Percentiles rank a stretch among this genome's conserved stretches.
These are phyloP conservation scores for Metschnikowia kofuensis DNA, from an alignment of 805 yeast species.

Conservation along the genomic window DNA sequence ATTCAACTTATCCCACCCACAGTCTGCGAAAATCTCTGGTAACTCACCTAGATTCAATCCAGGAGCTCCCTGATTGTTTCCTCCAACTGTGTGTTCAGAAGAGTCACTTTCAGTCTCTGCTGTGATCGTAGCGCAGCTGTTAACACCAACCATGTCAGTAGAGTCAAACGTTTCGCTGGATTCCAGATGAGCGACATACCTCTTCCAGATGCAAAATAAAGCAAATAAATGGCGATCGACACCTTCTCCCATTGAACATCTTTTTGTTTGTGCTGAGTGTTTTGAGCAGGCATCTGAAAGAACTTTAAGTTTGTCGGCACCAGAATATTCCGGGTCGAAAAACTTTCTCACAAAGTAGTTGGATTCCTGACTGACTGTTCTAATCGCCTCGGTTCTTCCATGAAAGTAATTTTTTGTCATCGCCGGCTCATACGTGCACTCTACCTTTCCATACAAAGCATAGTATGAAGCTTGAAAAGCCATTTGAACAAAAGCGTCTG, in stretches of 20 bases:
- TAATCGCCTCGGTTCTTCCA: constrained; percentile 90
- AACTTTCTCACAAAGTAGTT: constrained; percentile 80
- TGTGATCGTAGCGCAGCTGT: constrained; percentile 6
- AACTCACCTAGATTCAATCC: constrained; percentile 32
- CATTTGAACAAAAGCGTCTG: constrained; percentile 94
- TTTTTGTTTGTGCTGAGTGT: constrained; percentile 66
- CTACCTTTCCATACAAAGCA: constrained; percentile 88
- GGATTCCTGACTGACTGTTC: constrained; percentile 80
- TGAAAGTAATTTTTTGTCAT: constrained; percentile 87
- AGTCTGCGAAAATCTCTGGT: constrained; percentile 78
- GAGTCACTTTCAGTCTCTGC: constrained; percentile 16
- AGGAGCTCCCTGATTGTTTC: constrained; percentile 13
- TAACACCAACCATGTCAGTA: constrained; percentile 11
- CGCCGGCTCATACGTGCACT: constrained; percentile 93
- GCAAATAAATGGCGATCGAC: constrained; percentile 91
- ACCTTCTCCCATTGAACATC: constrained; percentile 77
- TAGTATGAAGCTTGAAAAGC: constrained; percentile 90
- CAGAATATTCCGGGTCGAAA: constrained; percentile 61
- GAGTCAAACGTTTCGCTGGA: background rate
- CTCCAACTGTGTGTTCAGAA: constrained; percentile 32
- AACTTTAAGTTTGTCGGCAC: constrained; percentile 55
- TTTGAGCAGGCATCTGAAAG: constrained; percentile 67
- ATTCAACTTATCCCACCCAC: constrained; percentile 84
- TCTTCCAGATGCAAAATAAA: constrained; percentile 81
- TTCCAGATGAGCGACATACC: constrained; percentile 42